Evolutionary conservation across 495 filamentous ascomycete genomes (phyloP), one percentile per base, ranked within the genome.

Genomic region (Penicillium silybi): DNA sequence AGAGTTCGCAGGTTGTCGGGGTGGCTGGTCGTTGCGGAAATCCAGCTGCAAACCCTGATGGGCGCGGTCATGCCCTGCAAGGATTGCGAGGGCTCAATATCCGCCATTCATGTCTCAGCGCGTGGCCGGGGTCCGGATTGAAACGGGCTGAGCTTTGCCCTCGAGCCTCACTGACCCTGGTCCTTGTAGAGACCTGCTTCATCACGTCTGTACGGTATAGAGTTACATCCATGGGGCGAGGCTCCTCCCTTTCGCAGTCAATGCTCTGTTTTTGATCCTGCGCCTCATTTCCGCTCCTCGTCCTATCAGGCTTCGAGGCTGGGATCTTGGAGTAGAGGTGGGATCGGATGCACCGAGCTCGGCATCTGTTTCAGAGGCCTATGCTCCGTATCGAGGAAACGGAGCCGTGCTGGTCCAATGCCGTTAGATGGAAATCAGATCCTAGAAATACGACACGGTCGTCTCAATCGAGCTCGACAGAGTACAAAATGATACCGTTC

Each of bases 1-100:
- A 43, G 34, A 20, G 61, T 61, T 62, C 48, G 58, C 58, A 56
- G 54, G 41, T 26, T 45, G 18, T 39, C 23, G 11, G 40, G 17
- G 23, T 35, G 4, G 10, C 29, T 13, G 29, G 29, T 11, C 2
- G 29, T 32, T 32, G 10, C 29, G 29, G 29, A 32, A 11, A 32
- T 32, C 29, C 29, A 1, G 8, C 10, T 32, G 11, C 8, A 3
- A 1, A 4, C 29, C 29, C 29, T 32, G 29, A 13, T 19, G 13
- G n/a, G 19, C 19, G 44, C 29, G 29, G 29, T 23, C 19, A 32
- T 19, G 17, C 29, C 11, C 52, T 49, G 52, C 52, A 54, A 54
- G 46, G 52, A 44, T 39, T 35, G 41, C 11, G 29, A 32, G 4
- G 1, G 8, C 11, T 32, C 9, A 3, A 29, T 0, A 23, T 22